A percentile compares a stretch with the other conserved stretches of the same genome.
phyloP scores from a whole-genome alignment of 2,329 filamentous ascomycete species.

The Hymenoscyphus albidus region DNA sequence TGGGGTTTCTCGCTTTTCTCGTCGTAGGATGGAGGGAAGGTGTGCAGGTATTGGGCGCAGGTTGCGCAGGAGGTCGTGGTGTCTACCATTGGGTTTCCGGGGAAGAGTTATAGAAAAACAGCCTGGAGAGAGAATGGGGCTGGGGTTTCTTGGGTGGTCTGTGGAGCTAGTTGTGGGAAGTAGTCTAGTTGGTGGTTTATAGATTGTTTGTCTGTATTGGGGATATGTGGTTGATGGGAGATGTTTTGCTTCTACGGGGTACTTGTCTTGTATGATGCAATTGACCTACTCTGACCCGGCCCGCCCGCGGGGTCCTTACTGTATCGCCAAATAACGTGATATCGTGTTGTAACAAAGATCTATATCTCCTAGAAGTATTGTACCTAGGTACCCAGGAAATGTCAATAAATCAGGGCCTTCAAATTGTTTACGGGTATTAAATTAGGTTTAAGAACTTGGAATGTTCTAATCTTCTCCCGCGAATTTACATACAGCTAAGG shows the following conservation, averaged over 20 bases:
- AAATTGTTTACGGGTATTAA: too few relatives aligned
- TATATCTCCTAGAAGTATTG: too few relatives aligned
- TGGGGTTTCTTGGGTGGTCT: too few relatives aligned
- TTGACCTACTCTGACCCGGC: neutral
- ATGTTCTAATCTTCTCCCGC: too few relatives aligned
- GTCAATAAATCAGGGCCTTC: too few relatives aligned
- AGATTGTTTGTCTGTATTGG: too few relatives aligned
- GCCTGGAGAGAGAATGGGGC: too few relatives aligned
- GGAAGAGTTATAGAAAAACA: too few relatives aligned
- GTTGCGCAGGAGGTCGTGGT: conserved; percentile 55
- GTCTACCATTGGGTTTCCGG: neutral
- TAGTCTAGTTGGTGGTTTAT: neutral
- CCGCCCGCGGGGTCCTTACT: neutral
- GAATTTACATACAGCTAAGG: neutral
- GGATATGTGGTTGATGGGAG: neutral
- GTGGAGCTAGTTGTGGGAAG: neutral
- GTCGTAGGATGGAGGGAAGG: conserved; percentile 48
- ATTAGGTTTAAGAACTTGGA: too few relatives aligned
- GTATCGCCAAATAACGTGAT: neutral
- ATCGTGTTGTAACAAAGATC: neutral
- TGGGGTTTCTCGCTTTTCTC: conserved; percentile 58
- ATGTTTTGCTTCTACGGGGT: neutral
- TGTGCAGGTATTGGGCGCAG: conserved; percentile 59
- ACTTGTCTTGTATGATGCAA: neutral
- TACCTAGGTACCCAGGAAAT: too few relatives aligned